Conservation (phyloP, 2,329 filamentous ascomycete genomes). For the Capronia coronata region DNA sequence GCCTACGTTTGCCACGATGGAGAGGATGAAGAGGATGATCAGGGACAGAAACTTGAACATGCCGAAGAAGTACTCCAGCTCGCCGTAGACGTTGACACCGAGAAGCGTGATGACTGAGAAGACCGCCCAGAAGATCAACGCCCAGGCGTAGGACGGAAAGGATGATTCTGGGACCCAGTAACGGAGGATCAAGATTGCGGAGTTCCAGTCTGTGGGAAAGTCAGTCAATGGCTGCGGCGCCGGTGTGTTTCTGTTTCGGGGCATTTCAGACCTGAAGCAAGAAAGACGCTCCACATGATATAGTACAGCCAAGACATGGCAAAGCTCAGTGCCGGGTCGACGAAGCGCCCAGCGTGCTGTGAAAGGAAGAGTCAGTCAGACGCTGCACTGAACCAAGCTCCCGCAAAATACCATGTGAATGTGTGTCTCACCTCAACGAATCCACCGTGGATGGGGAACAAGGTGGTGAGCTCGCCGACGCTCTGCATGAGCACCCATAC, state of each 20-base stretch:
- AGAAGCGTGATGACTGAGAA: conserved; percentile 44
- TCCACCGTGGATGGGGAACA: conserved; percentile 7
- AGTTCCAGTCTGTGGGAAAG: conserved; percentile 40
- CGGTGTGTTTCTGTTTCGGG: background rate
- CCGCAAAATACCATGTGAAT: no score
- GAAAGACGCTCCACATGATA: conserved; percentile 35
- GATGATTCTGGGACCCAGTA: conserved; percentile 37
- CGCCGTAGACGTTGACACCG: conserved; percentile 49
- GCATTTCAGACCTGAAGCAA: conserved; percentile 19
- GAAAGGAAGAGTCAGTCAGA: background rate
- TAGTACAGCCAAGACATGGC: conserved; percentile 43
- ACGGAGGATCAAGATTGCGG: conserved; percentile 41
- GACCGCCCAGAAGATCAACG: conserved; percentile 43
- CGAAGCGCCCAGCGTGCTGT: conserved; percentile 33
- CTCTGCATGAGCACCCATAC: conserved; percentile 10
- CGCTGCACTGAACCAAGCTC: no score
- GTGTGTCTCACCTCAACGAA: conserved; percentile 7
- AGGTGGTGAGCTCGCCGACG: conserved; percentile 7
- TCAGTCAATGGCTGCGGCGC: background rate
- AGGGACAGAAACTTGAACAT: conserved; percentile 43
- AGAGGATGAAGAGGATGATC: conserved; percentile 76
- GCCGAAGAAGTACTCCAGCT: conserved; percentile 44
- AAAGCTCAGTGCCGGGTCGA: conserved; percentile 45
- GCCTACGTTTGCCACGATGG: conserved; percentile 43
- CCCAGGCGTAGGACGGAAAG: conserved; percentile 58